A percentile compares a stretch with the other conserved stretches of the same genome.
Conservation (phyloP, 257 asterid genomes). For the Solanum chmielewskii region DNA sequence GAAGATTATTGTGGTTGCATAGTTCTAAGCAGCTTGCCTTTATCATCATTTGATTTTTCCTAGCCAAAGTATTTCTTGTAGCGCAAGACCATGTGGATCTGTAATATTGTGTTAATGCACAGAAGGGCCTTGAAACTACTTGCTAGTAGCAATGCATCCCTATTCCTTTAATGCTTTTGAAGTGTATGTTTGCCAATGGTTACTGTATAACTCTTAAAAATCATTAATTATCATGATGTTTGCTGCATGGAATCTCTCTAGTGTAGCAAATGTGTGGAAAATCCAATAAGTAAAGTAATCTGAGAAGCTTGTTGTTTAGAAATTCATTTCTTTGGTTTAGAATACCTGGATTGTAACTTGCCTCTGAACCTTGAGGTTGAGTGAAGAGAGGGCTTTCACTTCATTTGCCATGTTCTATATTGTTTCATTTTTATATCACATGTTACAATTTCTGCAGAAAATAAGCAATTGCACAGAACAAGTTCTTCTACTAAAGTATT, state of each 20-base stretch:
- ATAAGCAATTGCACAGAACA: neutral
- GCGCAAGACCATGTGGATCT: neutral
- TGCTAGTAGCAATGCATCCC: neutral
- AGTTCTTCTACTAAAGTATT: neutral
- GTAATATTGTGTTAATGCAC: neutral
- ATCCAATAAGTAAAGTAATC: neutral
- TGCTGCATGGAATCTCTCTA: neutral
- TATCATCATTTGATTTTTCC: neutral
- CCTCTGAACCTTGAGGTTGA: neutral
- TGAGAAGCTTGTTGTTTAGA: neutral
- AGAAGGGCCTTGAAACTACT: neutral
- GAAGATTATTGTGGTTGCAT: neutral
- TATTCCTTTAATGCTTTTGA: neutral
- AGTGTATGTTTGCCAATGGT: neutral
- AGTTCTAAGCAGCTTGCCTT: neutral
- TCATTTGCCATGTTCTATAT: neutral
- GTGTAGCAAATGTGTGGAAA: neutral
- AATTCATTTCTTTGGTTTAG: neutral
- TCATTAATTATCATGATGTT: neutral
- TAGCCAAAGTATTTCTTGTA: neutral
- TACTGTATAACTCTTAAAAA: neutral
- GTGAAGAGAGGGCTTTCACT: neutral
- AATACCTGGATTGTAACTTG: neutral
- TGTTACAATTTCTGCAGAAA: neutral
- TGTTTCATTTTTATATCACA: neutral